Evolutionary conservation across 140 eudicot genomes (phyloP).

Genomic region (Cichorium intybus): DNA sequence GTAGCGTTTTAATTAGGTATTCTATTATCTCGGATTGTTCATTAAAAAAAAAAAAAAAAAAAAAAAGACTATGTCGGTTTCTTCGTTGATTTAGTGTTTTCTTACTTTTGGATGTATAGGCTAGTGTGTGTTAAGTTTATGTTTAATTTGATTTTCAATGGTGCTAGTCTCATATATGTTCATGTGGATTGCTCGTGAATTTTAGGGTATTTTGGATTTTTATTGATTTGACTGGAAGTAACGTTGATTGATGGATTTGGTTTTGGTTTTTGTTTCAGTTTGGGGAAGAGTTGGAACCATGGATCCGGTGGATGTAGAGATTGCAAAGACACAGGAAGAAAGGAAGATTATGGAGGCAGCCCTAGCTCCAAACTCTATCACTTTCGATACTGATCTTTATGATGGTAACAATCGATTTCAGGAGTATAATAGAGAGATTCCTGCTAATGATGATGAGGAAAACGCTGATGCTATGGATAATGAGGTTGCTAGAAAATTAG

Average conservation of each 20-base stretch:
- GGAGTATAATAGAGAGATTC: conserved; percentile 67
- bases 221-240: neutral
- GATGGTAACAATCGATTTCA: conserved; percentile 50
- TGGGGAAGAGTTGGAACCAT: conserved; percentile 23
- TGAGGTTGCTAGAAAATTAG: conserved; percentile 64
- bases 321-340: conserved; percentile 79
- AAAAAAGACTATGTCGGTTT: neutral
- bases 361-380: conserved; percentile 57
- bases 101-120: neutral
- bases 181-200: neutral
- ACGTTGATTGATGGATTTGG: conserved; percentile 2
- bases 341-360: conserved; percentile 83
- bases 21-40: neutral
- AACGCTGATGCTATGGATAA: conserved; percentile 53
- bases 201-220: neutral
- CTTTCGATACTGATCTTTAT: conserved; percentile 78
- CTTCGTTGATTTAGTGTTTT: neutral
- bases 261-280: conserved; percentile 17
- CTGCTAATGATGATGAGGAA: conserved; percentile 85
- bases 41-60: no score
- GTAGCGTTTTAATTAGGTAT: neutral
- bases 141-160: neutral
- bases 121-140: neutral
- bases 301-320: conserved; percentile 71
- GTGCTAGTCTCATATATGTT: neutral